Evolutionary conservation across 2,329 filamentous ascomycete species (phyloP).

Genomic region (Ceratocystis alfenasii): DNA sequence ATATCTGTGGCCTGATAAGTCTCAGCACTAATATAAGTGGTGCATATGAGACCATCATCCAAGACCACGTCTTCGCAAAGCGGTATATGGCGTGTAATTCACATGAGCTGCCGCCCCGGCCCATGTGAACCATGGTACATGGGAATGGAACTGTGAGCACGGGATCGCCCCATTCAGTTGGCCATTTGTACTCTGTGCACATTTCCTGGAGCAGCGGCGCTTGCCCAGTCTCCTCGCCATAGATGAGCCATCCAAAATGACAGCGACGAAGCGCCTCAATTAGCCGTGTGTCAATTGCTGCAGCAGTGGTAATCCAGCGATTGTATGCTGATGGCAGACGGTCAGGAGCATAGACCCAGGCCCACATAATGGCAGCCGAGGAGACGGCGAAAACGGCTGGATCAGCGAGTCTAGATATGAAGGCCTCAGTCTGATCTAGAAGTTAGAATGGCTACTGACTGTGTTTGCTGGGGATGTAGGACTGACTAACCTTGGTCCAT

Average conservation of each 20-base stretch:
- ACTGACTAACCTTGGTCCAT: conserved; percentile 37
- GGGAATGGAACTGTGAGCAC: conserved; percentile 57
- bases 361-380: conserved; percentile 71
- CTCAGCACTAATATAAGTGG: conserved; percentile 56
- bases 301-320: conserved; percentile 69
- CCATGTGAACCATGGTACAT: conserved; percentile 77
- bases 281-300: conserved; percentile 61
- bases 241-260: conserved; percentile 50
- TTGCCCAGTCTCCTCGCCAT: conserved; percentile 62
- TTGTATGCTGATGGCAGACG: conserved; percentile 62
- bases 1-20: conserved; percentile 34
- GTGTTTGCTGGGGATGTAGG: background rate
- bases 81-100: conserved; percentile 60
- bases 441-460: conserved; percentile 14
- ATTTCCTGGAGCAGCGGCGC: conserved; percentile 56
- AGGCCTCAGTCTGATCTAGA: conserved; percentile 26
- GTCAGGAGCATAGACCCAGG: conserved; percentile 68
- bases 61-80: conserved; percentile 57
- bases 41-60: conserved; percentile 64
- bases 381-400: conserved; percentile 60
- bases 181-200: conserved; percentile 59
- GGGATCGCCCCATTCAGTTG: conserved; percentile 62
- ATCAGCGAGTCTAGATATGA: conserved; percentile 40
- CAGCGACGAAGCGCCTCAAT: conserved; percentile 60
- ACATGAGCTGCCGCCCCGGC: conserved; percentile 52